phyloP scores from a whole-genome alignment of 495 filamentous ascomycete genomes.

The Friedmanniomyces endolithicus region DNA sequence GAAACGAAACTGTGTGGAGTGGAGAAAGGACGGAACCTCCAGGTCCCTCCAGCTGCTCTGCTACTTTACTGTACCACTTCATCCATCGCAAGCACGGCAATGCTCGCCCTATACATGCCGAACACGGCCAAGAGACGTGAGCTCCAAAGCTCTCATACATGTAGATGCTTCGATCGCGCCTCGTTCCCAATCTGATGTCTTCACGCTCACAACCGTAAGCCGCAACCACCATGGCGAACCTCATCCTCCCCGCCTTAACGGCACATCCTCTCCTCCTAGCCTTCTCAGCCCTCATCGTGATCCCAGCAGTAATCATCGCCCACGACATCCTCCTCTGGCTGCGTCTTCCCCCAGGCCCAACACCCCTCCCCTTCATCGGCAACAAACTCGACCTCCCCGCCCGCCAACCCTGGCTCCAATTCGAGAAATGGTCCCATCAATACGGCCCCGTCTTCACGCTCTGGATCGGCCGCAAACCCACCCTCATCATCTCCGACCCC shows the following conservation, averaged over 20 bases:
- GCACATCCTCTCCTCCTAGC: slow-evolving; percentile 1
- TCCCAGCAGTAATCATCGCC: slow-evolving; percentile 9
- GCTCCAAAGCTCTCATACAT: not conserved
- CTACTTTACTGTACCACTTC: too few relatives aligned
- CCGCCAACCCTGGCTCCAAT: slow-evolving; percentile 47
- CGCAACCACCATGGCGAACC: not conserved
- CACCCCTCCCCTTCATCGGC: slow-evolving; percentile 42
- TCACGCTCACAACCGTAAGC: not conserved
- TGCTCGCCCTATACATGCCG: not conserved
- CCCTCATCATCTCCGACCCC: slow-evolving; percentile 51
- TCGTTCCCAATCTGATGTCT: not conserved
- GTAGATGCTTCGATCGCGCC: not conserved
- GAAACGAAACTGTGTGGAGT: not conserved
- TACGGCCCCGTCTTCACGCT: slow-evolving; percentile 51
- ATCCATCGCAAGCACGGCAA: not conserved
- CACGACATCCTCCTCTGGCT: slow-evolving; percentile 7
- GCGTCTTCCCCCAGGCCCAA: slow-evolving; percentile 42
- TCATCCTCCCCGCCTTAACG: not conserved
- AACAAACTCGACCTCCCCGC: slow-evolving; percentile 43
- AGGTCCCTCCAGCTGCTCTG: not conserved
- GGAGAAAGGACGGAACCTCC: not conserved
- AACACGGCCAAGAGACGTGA: not conserved
- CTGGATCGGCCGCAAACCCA: slow-evolving; percentile 50
- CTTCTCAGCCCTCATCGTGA: slow-evolving; percentile 5
- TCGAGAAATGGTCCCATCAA: slow-evolving; percentile 40